Evolutionary conservation across 768 basidiomycete species (phyloP), one percentile per base, ranked within the genome.

Genomic region (Tremella yokohamensis): DNA sequence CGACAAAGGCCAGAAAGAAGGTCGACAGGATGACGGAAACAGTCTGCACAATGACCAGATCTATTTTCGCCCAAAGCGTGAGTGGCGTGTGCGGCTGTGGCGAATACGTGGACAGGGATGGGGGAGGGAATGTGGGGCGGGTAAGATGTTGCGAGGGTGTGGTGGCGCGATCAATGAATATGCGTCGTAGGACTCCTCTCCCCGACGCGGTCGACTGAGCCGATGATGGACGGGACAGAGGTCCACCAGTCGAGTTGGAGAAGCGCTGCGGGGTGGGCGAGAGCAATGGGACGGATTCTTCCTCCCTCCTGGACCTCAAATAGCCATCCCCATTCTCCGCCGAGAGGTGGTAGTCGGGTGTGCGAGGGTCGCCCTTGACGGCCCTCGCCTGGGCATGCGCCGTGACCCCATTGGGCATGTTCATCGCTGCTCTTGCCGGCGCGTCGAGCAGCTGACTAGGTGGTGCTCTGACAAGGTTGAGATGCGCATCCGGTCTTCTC

Each of bases 1-100:
- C 78, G 54, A 81, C 80, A 49, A 77, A 62, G 24, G 73, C 54
- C 11, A 81, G 70, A 60, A 81, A 80, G 45, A 74, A 64, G 8
- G 80, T 77, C 11, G 79, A 79, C 13, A 81, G 63, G n/a, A 74
- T 49, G 50, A 79, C 66, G 3, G 77, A 74, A 11, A 74, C 68
- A 9, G 73, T 65, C 58, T 80, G 79, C 29, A 74, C 64, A 52
- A 75, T 63, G 59, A 79, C 70, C 8, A 80, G 66, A 37, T 69
- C 67, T 54, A 73, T 61, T 40, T 71, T 70, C 11, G 72, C 52
- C 8, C 44, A 37, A 37, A 69, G 18, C 1, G 64, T 58, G 11
- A 75, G 50, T 1, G 75, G 70, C 26, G 54, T 47, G 15, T 64
- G 68, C 3, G 75, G 70, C 13, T 64, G 61, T 1, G 75, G 75